Evolutionary conservation across 192 early-diverging fungal genomes (phyloP).

Genomic region (Entomortierella chlamydospora): DNA sequence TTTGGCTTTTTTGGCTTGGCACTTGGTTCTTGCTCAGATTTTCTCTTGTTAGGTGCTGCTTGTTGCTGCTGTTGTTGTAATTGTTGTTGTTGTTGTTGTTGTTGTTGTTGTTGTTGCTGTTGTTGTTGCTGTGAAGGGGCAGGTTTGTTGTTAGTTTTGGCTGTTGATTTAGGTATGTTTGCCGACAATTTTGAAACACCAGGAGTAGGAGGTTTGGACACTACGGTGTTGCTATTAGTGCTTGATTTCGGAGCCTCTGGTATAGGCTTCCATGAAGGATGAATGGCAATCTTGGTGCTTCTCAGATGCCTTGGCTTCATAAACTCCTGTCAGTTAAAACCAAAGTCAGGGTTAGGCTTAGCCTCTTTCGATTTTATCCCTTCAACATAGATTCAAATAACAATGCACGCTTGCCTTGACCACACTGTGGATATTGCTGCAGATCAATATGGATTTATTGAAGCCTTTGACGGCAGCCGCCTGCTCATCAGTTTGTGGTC

Average conservation of each 20-base stretch:
- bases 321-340: conserved; percentile 16
- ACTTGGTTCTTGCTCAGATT: conserved; percentile 27
- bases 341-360: background rate
- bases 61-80: conserved; percentile 6
- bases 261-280: conserved; percentile 33
- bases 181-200: background rate
- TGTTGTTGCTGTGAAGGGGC: conserved; percentile 8
- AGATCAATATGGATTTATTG: background rate
- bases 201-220: background rate
- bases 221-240: background rate
- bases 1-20: conserved; percentile 33
- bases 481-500: conserved; percentile 10
- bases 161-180: background rate
- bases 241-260: conserved; percentile 6
- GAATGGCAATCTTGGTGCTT: conserved; percentile 10
- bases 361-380: background rate
- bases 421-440: conserved; percentile 17
- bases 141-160: conserved; percentile 7
- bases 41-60: conserved; percentile 25
- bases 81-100: conserved; percentile 7
- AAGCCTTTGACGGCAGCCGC: background rate
- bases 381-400: too few species aligned
- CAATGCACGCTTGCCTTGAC: conserved; percentile 26
- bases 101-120: background rate
- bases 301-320: conserved; percentile 31